phyloP scores from a whole-genome alignment of 106 monocot genomes.

The Dactylorhiza incarnata region DNA sequence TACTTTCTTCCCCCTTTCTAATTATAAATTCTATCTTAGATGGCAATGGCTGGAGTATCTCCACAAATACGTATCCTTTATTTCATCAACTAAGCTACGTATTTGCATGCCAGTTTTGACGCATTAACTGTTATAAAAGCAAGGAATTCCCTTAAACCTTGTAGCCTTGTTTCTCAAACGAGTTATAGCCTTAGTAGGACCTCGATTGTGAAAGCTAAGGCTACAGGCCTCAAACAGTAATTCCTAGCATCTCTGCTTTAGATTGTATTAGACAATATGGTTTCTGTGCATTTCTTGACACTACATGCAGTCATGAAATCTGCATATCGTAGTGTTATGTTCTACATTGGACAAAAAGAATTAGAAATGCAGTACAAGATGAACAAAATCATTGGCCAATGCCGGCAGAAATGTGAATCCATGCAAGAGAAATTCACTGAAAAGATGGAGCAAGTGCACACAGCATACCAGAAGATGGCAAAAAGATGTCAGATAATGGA shows the following conservation, averaged over 20 bases:
- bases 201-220: not conserved
- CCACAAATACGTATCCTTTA: conserved; percentile 53
- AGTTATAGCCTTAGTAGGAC: not conserved
- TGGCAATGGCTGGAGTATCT: conserved; percentile 69
- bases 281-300: conserved; percentile 15
- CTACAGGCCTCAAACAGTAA: not conserved
- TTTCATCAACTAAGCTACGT: not conserved
- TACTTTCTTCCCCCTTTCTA: conserved; percentile 5
- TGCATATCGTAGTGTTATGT: conserved; percentile 87
- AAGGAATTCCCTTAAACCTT: not conserved
- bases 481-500: conserved; percentile 95
- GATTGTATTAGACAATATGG: not conserved
- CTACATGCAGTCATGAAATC: conserved; percentile 72
- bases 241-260: not conserved
- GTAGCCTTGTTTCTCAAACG: not conserved
- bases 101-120: conserved; percentile 1
- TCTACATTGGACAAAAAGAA: conserved; percentile 88
- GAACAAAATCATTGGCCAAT: conserved; percentile 80
- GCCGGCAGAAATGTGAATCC: conserved; percentile 74
- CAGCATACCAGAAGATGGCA: conserved; percentile 87
- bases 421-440: conserved; percentile 95
- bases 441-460: conserved; percentile 78
- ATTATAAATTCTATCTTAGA: conserved; percentile 42
- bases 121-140: not conserved
- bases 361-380: conserved; percentile 96